These are phyloP conservation scores for Saksenaea vasiformis DNA, from an alignment of 371 early-diverging fungal genomes.

Conservation along the genomic window DNA sequence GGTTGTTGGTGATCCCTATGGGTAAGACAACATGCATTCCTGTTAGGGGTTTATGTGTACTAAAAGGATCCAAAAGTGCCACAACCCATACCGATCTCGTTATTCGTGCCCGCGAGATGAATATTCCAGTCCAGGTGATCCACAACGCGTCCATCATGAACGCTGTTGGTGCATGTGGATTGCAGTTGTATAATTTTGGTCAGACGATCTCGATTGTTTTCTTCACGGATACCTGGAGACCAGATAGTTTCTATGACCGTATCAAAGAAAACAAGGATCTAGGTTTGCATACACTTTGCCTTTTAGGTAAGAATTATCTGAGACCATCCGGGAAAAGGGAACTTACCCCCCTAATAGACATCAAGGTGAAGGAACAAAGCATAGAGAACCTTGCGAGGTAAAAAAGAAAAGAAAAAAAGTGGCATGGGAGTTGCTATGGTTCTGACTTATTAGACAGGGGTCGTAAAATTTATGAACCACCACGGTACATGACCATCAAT, in stretches of 20 bases:
- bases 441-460: slow-evolving; percentile 51
- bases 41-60: background rate
- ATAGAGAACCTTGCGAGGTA: slow-evolving; percentile 92
- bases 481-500: slow-evolving; percentile 98
- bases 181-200: slow-evolving; percentile 99
- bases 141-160: slow-evolving; percentile 99
- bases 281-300: slow-evolving; percentile 96
- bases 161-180: slow-evolving; percentile 97
- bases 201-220: slow-evolving; percentile 99
- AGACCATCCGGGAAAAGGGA: background rate
- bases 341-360: slow-evolving; percentile 66
- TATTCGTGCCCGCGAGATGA: slow-evolving; percentile 89
- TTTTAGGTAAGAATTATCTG: slow-evolving; percentile 60
- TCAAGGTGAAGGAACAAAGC: slow-evolving; percentile 98
- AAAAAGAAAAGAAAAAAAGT: slow-evolving; percentile 1
- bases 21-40: slow-evolving; percentile 41
- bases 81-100: slow-evolving; percentile 91
- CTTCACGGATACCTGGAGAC: slow-evolving; percentile 96
- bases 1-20: slow-evolving; percentile 99
- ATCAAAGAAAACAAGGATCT: slow-evolving; percentile 84
- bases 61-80: background rate
- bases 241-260: slow-evolving; percentile 96
- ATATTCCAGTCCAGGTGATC: slow-evolving; percentile 85
- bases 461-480: slow-evolving; percentile 93
- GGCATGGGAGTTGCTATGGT: background rate